phyloP scores from a whole-genome alignment of 441 rosid species.

The Eutrema salsugineum region DNA sequence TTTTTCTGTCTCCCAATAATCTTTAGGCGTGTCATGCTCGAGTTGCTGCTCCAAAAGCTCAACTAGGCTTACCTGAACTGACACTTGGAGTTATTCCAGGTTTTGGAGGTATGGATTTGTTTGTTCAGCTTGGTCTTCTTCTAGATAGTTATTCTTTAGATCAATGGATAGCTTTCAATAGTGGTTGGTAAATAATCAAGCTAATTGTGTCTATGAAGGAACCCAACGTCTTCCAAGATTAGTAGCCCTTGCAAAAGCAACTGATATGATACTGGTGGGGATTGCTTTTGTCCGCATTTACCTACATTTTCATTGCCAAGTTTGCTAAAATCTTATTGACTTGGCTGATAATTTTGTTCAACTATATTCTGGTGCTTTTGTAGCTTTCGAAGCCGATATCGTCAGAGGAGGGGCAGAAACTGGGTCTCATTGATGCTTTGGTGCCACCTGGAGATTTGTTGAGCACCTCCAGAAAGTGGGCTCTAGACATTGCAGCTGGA shows the following conservation, averaged over 20 bases:
- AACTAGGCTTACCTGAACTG: slow-evolving; percentile 88
- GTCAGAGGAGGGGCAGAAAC: slow-evolving; percentile 84
- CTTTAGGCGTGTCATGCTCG: slow-evolving; percentile 92
- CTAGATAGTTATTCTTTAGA: background rate
- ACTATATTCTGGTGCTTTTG: slow-evolving; percentile 19
- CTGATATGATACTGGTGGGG: slow-evolving; percentile 89
- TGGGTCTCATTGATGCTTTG: slow-evolving; percentile 82
- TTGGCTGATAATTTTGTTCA: slow-evolving; percentile 10
- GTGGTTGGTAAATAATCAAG: slow-evolving; percentile 11
- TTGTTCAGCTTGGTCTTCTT: background rate
- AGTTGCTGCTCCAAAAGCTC: slow-evolving; percentile 73
- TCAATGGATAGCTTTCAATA: background rate
- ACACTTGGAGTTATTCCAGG: slow-evolving; percentile 95
- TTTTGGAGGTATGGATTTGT: slow-evolving; percentile 63
- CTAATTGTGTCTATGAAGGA: slow-evolving; percentile 47
- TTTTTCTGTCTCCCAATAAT: slow-evolving; percentile 1
- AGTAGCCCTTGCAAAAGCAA: slow-evolving; percentile 77
- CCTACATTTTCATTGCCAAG: background rate
- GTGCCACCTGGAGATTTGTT: slow-evolving; percentile 76
- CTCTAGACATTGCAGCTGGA: slow-evolving; percentile 71
- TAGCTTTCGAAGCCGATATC: slow-evolving; percentile 80
- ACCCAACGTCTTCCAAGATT: slow-evolving; percentile 99
- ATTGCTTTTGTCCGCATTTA: background rate
- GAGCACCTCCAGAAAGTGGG: slow-evolving; percentile 78
- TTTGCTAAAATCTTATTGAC: background rate